phyloP scores from a whole-genome alignment of 768 basidiomycete genomes.

The Zangia roseola region DNA sequence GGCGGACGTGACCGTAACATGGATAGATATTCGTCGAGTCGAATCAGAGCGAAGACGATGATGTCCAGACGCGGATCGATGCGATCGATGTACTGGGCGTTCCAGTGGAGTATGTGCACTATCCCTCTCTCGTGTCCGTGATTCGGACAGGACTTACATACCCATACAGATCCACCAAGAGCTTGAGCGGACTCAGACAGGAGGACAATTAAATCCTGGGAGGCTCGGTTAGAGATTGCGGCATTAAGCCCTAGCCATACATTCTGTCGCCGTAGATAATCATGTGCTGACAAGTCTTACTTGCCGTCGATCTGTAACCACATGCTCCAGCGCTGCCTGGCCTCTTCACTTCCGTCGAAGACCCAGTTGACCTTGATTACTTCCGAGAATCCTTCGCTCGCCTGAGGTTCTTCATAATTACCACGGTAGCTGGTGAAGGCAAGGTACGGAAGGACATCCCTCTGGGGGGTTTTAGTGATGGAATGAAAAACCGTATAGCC shows the following conservation, averaged over 20 bases:
- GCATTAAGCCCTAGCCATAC: neutral
- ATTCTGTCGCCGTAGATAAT: conserved; percentile 5
- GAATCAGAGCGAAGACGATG: conserved; percentile 62
- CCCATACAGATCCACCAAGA: conserved; percentile 35
- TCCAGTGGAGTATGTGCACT: conserved; percentile 49
- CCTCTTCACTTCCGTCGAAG: conserved; percentile 75
- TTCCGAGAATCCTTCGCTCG: conserved; percentile 74
- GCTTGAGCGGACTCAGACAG: conserved; percentile 38
- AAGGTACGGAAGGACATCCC: conserved; percentile 55
- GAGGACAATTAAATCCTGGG: conserved; percentile 28
- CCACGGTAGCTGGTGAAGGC: conserved; percentile 60
- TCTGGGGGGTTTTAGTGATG: conserved; percentile 38
- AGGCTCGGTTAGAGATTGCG: too few species aligned
- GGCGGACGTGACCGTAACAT: conserved; percentile 1
- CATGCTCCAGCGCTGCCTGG: conserved; percentile 72
- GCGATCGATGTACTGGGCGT: conserved; percentile 63
- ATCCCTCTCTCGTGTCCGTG: neutral
- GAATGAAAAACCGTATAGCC: neutral
- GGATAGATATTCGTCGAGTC: conserved; percentile 64
- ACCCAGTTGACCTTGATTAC: conserved; percentile 77
- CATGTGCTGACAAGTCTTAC: conserved; percentile 28
- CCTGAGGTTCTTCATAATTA: conserved; percentile 63
- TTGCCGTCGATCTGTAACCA: conserved; percentile 83
- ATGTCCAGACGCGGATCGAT: conserved; percentile 57
- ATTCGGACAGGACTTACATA: conserved; percentile 1